phyloP scores from a whole-genome alignment of 2,329 filamentous ascomycete genomes.

The Arthrobotrys conoides region DNA sequence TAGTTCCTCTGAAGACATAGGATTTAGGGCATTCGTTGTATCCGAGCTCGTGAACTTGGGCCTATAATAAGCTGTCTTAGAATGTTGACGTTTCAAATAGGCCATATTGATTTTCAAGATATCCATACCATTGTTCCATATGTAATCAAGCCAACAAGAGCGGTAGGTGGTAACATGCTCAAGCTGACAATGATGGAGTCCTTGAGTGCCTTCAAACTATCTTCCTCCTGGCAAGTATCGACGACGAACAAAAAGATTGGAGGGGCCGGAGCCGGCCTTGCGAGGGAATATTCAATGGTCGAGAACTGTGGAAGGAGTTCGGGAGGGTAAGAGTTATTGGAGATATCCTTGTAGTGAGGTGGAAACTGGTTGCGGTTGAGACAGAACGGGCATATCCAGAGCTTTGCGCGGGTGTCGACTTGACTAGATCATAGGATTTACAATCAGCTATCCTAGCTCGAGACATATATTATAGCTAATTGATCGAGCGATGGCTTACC shows the following conservation, averaged over 20 bases:
- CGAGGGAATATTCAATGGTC: constrained; percentile 89
- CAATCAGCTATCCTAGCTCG: not conserved
- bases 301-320: constrained; percentile 86
- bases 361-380: constrained; percentile 85
- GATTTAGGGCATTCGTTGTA: constrained; percentile 99
- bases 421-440: constrained; percentile 71
- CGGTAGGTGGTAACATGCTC: constrained; percentile 83
- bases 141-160: constrained; percentile 85
- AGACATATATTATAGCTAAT: not conserved
- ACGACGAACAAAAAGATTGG: constrained; percentile 91
- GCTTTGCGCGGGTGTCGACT: constrained; percentile 84
- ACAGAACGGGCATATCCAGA: constrained; percentile 93
- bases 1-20: constrained; percentile 97
- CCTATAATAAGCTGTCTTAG: constrained; percentile 69
- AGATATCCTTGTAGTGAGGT: constrained; percentile 91
- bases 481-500: constrained; percentile 72
- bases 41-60: constrained; percentile 96
- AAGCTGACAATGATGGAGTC: constrained; percentile 89
- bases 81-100: not conserved
- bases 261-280: constrained; percentile 84
- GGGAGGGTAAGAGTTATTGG: constrained; percentile 83
- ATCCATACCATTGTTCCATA: constrained; percentile 88
- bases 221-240: constrained; percentile 89
- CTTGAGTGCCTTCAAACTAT: constrained; percentile 84
- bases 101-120: not conserved